A percentile compares a stretch with the other conserved stretches of the same genome.
Evolutionary conservation across 306 rosid species (phyloP).

Genomic region (Castanea crenata): DNA sequence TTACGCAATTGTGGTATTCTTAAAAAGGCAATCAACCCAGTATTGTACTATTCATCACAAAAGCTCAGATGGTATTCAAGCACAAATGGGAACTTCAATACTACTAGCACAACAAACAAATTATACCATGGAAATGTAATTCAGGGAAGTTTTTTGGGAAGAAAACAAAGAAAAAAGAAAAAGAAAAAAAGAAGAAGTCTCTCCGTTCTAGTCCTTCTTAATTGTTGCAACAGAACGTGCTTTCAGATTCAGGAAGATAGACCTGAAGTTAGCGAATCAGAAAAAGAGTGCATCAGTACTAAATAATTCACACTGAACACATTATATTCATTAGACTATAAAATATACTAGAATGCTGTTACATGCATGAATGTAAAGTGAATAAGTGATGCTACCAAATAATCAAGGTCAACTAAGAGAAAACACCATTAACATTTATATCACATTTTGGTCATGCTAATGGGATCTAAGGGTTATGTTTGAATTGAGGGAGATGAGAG

Average conservation of each 20-base stretch:
- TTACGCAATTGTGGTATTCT: neutral
- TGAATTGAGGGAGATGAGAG: no score
- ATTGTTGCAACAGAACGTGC: conserved; percentile 66
- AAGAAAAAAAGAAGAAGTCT: neutral
- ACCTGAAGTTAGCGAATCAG: conserved; percentile 54
- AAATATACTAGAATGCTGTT: neutral
- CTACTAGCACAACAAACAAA: neutral
- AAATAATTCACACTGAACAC: neutral
- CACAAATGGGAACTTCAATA: neutral
- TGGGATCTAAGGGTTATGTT: neutral
- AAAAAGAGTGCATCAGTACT: conserved; percentile 13
- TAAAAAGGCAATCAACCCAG: neutral
- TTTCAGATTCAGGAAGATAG: conserved; percentile 80
- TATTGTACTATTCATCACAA: neutral
- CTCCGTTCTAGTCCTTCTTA: conserved; percentile 49
- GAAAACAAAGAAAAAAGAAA: neutral
- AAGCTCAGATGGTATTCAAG: neutral
- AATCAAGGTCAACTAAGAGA: neutral
- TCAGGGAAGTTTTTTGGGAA: neutral
- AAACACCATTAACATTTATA: neutral
- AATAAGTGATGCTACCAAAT: neutral
- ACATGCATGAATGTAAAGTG: neutral
- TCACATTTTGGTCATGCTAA: neutral
- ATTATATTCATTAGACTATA: neutral
- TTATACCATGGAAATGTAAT: neutral